Base-by-base conservation (phyloP, 2,329 filamentous ascomycete genomes). In the Seiridium cupressi region DNA sequence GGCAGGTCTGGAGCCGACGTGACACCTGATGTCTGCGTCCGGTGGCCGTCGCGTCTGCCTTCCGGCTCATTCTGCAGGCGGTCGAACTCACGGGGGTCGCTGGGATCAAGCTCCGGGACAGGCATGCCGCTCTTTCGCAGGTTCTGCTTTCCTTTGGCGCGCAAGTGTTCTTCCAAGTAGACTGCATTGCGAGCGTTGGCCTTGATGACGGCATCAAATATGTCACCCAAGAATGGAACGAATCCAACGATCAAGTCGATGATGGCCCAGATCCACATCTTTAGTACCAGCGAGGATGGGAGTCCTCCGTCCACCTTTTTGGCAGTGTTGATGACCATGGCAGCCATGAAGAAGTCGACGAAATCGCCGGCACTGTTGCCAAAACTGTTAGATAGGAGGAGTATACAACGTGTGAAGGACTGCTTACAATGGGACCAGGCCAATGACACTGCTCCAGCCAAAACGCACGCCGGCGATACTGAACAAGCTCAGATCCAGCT, bases 391-490 rank as follows among this genome's bases (percentile, higher is more conserved):
- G 60, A 57, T 49, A 9, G 56, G 7, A 32, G 42, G 18, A 38
- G 11, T 18, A 46, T n/a, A 60, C 11, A 18, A n/a, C 4, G 7
- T 51, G 57, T 8, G 5, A 8, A 26, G 2, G 32, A 11, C 10
- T 48, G 84, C 90, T 82, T 83, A 92, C 85, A 85, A 85, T 67
- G 95, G 95, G 58, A 98, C 75, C 6, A 98, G 72, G 11, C 89
- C 95, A 68, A 98, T 91, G 60, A 97, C 84, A 67, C 89, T 90
- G 56, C 91, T 87, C 92, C 93, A 97, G 58, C 95, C 95, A 71
- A 98, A 93, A 60, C 89, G 86, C 61, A 96, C 83, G 48, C 93
- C 92, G 64, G 90, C 85, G 70, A 92, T 85, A 70, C 85, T 93
- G 79, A 94, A 96, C 5, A 97, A 84, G 59, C 84, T 86, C 80